Evolutionary conservation across 2,329 filamentous ascomycete genomes (phyloP), one percentile per base, ranked within the genome.

Genomic region (Hypocreales sp.): DNA sequence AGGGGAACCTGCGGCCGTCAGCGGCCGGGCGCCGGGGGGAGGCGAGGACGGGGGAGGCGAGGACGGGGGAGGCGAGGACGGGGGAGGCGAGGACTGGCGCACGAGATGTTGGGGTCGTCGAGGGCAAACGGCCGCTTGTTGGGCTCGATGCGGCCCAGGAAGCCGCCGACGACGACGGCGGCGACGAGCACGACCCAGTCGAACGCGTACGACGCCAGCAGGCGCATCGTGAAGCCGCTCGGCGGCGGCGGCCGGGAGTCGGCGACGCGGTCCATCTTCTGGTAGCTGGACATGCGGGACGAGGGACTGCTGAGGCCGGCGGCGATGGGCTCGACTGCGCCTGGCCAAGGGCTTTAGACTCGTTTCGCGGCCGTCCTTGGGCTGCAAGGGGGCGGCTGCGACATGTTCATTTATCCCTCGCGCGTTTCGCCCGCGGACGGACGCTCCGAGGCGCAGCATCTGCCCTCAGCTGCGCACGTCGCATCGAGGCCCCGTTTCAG

Each of bases 51-150:
- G 17, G 20, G 18, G 13, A 52, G n/a, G n/a, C n/a, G n/a, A n/a
- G n/a, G n/a, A n/a, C n/a, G 13, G 15, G 8, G n/a, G 5, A 15
- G 5, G 24, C 28, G 11, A 27, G 24, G 13, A 20, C 14, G 32
- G 17, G 20, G 18, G 13, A 52, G n/a, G n/a, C n/a, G n/a, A n/a
- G n/a, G n/a, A n/a, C n/a, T n/a, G n/a, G n/a, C 64, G 31, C 50
- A 72, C 67, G 81, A 79, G 42, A 94, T 92, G 34, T 70, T 67
- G 14, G 75, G 70, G 42, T 94, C 75, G 20, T 50, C 43, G 10
- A 82, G 65, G 12, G 72, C 76, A 51, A 90, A 87, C 0, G 76
- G 72, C 22, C 74, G 64, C 40, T 72, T 70, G 42, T 72, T 77
- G 3, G 79, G 78, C 12, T 62, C 56, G 28, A 75, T 55, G 26